Conservation (phyloP, 192 early-diverging fungal species). For the Coemansia aciculifera region DNA sequence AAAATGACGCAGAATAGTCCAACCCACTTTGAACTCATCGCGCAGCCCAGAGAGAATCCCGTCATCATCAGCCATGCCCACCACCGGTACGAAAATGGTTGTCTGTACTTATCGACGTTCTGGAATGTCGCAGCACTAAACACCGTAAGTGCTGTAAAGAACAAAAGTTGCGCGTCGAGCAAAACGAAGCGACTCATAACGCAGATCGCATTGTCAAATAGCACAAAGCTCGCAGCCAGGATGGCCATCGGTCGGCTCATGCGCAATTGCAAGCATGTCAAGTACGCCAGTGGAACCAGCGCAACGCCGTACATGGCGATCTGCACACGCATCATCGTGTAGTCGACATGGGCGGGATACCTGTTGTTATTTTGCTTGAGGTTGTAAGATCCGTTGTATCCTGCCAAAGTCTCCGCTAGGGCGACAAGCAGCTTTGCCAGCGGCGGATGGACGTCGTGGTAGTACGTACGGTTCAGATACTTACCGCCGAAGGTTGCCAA, state of each 20-base stretch:
- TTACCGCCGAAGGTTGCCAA: conserved; percentile 74
- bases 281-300: conserved; percentile 70
- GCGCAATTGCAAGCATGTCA: conserved; percentile 62
- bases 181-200: conserved; percentile 73
- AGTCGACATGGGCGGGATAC: conserved; percentile 67
- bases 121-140: conserved; percentile 62
- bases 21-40: conserved; percentile 88
- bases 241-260: conserved; percentile 57
- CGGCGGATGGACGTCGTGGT: conserved; percentile 98
- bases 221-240: conserved; percentile 61
- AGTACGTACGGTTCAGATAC: conserved; percentile 91
- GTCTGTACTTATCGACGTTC: conserved; percentile 48
- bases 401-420: conserved; percentile 62
- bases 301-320: conserved; percentile 66
- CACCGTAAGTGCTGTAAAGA: conserved; percentile 62
- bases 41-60: conserved; percentile 68
- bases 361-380: conserved; percentile 63
- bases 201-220: conserved; percentile 69
- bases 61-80: conserved; percentile 65
- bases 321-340: conserved; percentile 65
- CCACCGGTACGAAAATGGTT: conserved; percentile 67
- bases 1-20: conserved; percentile 90
- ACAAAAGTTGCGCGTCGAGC: conserved; percentile 72
- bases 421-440: conserved; percentile 80
- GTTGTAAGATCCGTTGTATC: conserved; percentile 68